A percentile compares a stretch with the other conserved stretches of the same genome.
Evolutionary conservation across 2,329 filamentous ascomycete species (phyloP).

Genomic region (Microsporum canis): DNA sequence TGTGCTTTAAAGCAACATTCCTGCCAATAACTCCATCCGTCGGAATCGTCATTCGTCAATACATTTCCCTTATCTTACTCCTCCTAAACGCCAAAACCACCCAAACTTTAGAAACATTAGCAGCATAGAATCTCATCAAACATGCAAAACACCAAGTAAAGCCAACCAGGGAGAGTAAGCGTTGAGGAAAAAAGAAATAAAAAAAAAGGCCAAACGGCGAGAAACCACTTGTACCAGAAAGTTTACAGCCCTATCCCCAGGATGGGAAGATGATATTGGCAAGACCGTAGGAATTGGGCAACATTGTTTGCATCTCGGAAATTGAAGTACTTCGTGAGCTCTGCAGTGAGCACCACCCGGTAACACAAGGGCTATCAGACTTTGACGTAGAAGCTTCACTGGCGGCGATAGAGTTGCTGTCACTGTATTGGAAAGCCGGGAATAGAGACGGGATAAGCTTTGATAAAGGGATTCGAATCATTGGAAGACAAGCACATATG

Average conservation of each 20-base stretch:
- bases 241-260: not conserved
- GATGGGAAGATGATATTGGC: not conserved
- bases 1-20: not conserved
- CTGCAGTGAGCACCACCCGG: not conserved
- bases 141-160: not conserved
- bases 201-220: not conserved
- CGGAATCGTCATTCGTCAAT: not conserved
- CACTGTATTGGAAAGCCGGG: constrained; percentile 6
- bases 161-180: not conserved
- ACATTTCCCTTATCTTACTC: not conserved
- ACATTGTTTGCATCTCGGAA: not conserved
- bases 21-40: not conserved
- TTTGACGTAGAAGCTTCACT: not conserved
- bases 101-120: not conserved
- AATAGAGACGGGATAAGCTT: constrained; percentile 14
- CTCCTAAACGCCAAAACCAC: not conserved
- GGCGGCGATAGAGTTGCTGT: not conserved
- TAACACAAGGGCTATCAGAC: not conserved
- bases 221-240: not conserved
- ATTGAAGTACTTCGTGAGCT: not conserved
- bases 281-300: not conserved
- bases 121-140: not conserved
- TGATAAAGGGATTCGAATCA: constrained; percentile 22
- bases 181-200: not conserved
- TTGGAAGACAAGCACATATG: constrained; percentile 31